Conservation (phyloP, 176 grass and related monocot genomes). For the Luzula sylvatica region DNA sequence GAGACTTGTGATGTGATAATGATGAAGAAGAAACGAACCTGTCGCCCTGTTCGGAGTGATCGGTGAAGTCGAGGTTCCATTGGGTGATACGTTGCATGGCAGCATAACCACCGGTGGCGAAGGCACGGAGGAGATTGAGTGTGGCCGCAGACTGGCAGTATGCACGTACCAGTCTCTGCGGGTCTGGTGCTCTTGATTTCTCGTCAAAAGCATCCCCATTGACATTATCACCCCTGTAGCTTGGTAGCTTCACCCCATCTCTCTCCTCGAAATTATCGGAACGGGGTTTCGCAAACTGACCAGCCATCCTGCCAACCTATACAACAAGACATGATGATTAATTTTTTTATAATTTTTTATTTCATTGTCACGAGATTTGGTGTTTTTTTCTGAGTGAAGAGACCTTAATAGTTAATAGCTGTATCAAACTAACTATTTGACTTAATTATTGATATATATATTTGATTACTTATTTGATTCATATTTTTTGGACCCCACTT, state of each 20-base stretch:
- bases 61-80: slow-evolving; percentile 95
- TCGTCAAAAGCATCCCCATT: slow-evolving; percentile 64
- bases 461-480: no score
- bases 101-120: slow-evolving; percentile 88
- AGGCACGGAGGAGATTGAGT: slow-evolving; percentile 81
- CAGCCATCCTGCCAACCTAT: slow-evolving; percentile 90
- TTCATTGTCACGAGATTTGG: not conserved
- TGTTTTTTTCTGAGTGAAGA: not conserved
- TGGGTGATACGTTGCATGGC: slow-evolving; percentile 82
- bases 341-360: not conserved
- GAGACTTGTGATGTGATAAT: not conserved
- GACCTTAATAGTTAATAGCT: not conserved
- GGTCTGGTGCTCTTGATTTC: slow-evolving; percentile 71
- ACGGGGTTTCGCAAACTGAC: slow-evolving; percentile 92
- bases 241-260: slow-evolving; percentile 83
- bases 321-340: not conserved
- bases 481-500: not conserved
- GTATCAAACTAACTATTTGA: not conserved
- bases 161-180: slow-evolving; percentile 78
- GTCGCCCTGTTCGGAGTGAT: slow-evolving; percentile 87
- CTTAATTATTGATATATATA: not conserved
- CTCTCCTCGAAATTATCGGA: slow-evolving; percentile 61
- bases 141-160: slow-evolving; percentile 76
- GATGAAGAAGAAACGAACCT: slow-evolving; percentile 25
- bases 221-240: slow-evolving; percentile 94